Percentiles rank a stretch among this genome's conserved stretches.
Evolutionary conservation across 768 basidiomycete genomes (phyloP).

Genomic region (Russula olivacea): DNA sequence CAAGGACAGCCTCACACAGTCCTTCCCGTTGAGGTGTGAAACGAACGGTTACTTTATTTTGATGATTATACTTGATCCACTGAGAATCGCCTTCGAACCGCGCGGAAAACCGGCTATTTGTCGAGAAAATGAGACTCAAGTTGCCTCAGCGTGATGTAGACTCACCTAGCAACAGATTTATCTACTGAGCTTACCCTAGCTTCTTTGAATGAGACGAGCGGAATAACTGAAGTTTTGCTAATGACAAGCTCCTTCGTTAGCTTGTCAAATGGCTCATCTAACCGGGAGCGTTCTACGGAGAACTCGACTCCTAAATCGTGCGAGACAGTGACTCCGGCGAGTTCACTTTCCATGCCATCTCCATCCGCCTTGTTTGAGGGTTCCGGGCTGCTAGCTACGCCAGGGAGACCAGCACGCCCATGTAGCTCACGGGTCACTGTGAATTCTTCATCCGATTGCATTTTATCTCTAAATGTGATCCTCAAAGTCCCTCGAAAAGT

Average conservation of each 20-base stretch:
- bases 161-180: not conserved
- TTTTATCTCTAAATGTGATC: constrained; percentile 8
- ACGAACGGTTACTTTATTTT: not conserved
- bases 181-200: not conserved
- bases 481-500: not conserved
- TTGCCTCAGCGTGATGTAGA: not conserved
- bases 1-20: constrained; percentile 10
- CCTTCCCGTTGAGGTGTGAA: constrained; percentile 13
- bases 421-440: constrained; percentile 7
- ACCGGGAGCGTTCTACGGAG: not conserved
- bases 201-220: not conserved
- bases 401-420: not conserved
- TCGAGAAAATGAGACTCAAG: not conserved
- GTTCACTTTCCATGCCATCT: not conserved
- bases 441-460: not conserved
- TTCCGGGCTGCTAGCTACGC: not conserved
- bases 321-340: constrained; percentile 10
- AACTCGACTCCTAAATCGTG: constrained; percentile 17
- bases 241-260: constrained; percentile 6
- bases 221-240: not conserved
- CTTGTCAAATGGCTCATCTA: not conserved
- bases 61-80: not conserved
- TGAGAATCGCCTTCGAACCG: constrained; percentile 1
- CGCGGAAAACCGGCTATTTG: constrained; percentile 9
- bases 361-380: not conserved